Conservation (phyloP, 2,329 filamentous ascomycete species). For the Fusarium protoensiforme region DNA sequence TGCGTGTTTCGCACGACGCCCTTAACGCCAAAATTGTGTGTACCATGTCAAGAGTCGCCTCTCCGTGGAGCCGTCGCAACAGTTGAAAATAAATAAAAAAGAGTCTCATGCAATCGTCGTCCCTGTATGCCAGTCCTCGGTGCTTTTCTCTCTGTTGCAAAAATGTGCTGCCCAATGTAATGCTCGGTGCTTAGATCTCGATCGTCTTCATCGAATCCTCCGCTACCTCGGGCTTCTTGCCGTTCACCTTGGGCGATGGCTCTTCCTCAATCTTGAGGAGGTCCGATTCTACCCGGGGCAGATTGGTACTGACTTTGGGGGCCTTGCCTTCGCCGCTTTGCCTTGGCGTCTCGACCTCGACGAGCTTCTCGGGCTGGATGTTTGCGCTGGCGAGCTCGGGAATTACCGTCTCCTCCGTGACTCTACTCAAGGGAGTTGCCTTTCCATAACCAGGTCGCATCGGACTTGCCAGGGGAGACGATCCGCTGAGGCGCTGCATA, state of each 20-base stretch:
- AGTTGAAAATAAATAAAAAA: constrained; percentile 39
- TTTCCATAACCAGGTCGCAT: constrained; percentile 74
- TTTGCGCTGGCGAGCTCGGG: constrained; percentile 52
- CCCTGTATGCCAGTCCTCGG: constrained; percentile 41
- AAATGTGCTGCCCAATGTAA: constrained; percentile 22
- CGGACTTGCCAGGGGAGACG: constrained; percentile 72
- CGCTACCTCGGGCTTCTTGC: constrained; percentile 55
- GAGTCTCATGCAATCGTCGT: constrained; percentile 44
- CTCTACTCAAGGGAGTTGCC: constrained; percentile 76
- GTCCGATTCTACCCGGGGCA: constrained; percentile 49
- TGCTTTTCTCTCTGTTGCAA: constrained; percentile 37
- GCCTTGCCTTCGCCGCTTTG: constrained; percentile 56
- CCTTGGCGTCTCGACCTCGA: constrained; percentile 67
- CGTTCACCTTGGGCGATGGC: constrained; percentile 54
- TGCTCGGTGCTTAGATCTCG: constrained; percentile 59
- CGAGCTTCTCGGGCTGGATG: constrained; percentile 61
- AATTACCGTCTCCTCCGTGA: constrained; percentile 73
- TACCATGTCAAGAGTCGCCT: constrained; percentile 38
- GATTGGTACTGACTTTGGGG: constrained; percentile 46
- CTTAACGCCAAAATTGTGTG: constrained; percentile 41
- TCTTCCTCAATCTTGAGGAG: constrained; percentile 55
- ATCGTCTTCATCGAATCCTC: constrained; percentile 71
- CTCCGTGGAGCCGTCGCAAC: constrained; percentile 48
- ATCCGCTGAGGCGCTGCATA: constrained; percentile 74
- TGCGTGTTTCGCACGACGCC: constrained; percentile 43